phyloP scores from a whole-genome alignment of 306 rosid species.

The Quercus agrifolia region DNA sequence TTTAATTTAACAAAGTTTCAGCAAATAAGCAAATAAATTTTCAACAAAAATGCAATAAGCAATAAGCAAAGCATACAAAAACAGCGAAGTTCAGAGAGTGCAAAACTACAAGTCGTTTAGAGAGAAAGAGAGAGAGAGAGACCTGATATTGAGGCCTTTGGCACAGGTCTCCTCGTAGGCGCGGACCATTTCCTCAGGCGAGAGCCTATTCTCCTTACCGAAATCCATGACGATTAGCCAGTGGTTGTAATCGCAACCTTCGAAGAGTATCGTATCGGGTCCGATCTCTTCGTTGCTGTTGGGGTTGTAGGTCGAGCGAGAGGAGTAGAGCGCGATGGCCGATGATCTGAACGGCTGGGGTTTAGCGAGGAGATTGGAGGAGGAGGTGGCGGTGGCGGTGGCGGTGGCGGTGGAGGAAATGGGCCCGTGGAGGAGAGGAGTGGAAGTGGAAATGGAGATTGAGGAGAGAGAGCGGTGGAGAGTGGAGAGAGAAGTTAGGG shows the following conservation, averaged over 20 bases:
- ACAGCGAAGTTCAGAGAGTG: too few relatives aligned
- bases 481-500: conserved; percentile 28
- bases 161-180: conserved; percentile 73
- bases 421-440: neutral
- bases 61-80: too few relatives aligned
- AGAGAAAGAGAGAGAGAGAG: neutral
- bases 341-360: conserved; percentile 42
- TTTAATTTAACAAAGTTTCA: too few relatives aligned
- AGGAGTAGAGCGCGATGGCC: conserved; percentile 27
- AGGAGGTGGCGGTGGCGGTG: neutral
- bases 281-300: conserved; percentile 44
- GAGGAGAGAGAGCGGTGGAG: conserved; percentile 33
- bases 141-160: conserved; percentile 76
- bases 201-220: conserved; percentile 44
- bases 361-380: conserved; percentile 8
- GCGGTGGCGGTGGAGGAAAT: neutral
- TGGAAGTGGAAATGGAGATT: neutral
- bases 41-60: too few relatives aligned
- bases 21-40: too few relatives aligned
- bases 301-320: conserved; percentile 23
- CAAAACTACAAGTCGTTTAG: too few relatives aligned
- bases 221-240: conserved; percentile 78
- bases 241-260: conserved; percentile 87
- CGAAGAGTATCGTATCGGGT: conserved; percentile 70
- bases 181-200: conserved; percentile 58